These are phyloP conservation scores for Lojkania enalia DNA, from an alignment of 2,329 filamentous ascomycete genomes.

Conservation along the genomic window DNA sequence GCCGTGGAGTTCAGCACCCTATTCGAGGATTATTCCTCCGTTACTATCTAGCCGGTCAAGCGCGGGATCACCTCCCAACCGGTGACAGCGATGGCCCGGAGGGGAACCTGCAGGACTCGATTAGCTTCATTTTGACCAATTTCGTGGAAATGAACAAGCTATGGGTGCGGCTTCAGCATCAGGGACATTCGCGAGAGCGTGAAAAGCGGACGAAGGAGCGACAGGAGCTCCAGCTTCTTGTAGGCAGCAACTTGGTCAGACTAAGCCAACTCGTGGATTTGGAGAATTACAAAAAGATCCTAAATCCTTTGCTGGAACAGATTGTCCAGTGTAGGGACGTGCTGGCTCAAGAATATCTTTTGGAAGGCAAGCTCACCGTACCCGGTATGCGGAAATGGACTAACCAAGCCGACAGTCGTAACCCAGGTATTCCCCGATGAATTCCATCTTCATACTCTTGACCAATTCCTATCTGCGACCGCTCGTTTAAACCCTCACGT, in stretches of 20 bases:
- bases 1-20: constrained; percentile 93
- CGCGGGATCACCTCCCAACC: constrained; percentile 81
- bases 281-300: constrained; percentile 90
- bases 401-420: constrained; percentile 66
- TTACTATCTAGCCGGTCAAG: constrained; percentile 95
- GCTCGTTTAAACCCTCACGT: constrained; percentile 93
- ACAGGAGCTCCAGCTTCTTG: constrained; percentile 91
- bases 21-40: constrained; percentile 92
- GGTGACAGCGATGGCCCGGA: constrained; percentile 87
- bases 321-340: constrained; percentile 98
- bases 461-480: constrained; percentile 91
- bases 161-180: constrained; percentile 96
- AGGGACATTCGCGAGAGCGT: constrained; percentile 92
- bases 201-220: constrained; percentile 93
- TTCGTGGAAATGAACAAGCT: constrained; percentile 99
- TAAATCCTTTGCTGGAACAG: constrained; percentile 89
- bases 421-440: constrained; percentile 99
- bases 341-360: constrained; percentile 91
- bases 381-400: constrained; percentile 8
- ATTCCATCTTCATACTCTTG: constrained; percentile 94
- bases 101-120: constrained; percentile 94
- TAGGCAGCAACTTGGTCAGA: constrained; percentile 94
- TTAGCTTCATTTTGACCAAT: constrained; percentile 97
- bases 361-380: constrained; percentile 64
- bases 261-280: constrained; percentile 94